Evolutionary conservation across 495 filamentous ascomycete genomes (phyloP).

Genomic region (Opeltia flavorubescens): DNA sequence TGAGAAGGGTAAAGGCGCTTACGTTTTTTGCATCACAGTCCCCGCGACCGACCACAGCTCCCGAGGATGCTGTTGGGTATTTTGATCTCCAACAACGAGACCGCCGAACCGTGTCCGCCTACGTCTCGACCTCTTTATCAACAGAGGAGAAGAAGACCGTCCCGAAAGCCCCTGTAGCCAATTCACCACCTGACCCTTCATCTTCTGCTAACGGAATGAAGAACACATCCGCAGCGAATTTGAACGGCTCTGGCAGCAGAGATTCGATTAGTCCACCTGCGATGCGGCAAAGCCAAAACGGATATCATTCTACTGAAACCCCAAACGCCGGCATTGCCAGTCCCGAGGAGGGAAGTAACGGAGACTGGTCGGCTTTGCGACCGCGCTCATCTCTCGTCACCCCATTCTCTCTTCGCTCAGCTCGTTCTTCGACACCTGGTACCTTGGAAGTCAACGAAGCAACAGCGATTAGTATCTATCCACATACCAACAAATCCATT

Average conservation of each 20-base stretch:
- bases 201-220: slow-evolving; percentile 1
- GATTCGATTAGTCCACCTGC: slow-evolving; percentile 2
- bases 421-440: slow-evolving; percentile 30
- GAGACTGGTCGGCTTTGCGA: slow-evolving; percentile 19
- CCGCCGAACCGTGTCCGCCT: slow-evolving; percentile 29
- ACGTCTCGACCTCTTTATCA: slow-evolving; percentile 14
- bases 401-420: slow-evolving; percentile 31
- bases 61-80: slow-evolving; percentile 20
- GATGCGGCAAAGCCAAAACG: background rate
- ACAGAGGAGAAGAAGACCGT: slow-evolving; percentile 2
- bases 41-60: slow-evolving; percentile 21
- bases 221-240: background rate
- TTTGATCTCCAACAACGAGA: slow-evolving; percentile 21
- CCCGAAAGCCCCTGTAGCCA: slow-evolving; percentile 7
- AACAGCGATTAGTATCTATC: slow-evolving; percentile 65
- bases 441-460: slow-evolving; percentile 54
- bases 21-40: slow-evolving; percentile 10
- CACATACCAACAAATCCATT: slow-evolving; percentile 75
- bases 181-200: background rate
- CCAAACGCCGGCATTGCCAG: slow-evolving; percentile 1
- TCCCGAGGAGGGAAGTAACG: background rate
- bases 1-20: slow-evolving; percentile 26
- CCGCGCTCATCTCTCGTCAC: slow-evolving; percentile 33
- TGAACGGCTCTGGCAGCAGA: background rate
- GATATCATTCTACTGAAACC: background rate